Conservation (phyloP, 225 moss, liverwort and hornwort species). For the Polytrichum formosum region DNA sequence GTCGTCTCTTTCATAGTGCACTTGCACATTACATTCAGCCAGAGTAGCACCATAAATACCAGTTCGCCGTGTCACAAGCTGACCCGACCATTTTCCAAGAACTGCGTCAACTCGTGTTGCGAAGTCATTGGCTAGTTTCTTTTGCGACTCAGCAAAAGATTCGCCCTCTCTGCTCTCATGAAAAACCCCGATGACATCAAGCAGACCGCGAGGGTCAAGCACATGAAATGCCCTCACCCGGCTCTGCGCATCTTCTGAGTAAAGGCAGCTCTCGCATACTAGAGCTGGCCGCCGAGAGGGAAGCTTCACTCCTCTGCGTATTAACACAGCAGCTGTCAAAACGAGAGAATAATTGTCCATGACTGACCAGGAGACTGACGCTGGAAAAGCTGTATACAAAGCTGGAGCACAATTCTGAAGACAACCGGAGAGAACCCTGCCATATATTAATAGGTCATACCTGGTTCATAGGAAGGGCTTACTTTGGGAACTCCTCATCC, state of each 20-base stretch:
- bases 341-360: not conserved
- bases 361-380: not conserved
- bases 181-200: slow-evolving; percentile 85
- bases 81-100: slow-evolving; percentile 82
- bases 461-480: slow-evolving; percentile 76
- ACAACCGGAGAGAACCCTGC: not conserved
- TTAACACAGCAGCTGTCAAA: not conserved
- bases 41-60: slow-evolving; percentile 82
- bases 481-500: slow-evolving; percentile 90
- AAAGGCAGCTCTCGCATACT: slow-evolving; percentile 91
- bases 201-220: slow-evolving; percentile 84
- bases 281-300: slow-evolving; percentile 91
- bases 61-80: slow-evolving; percentile 68
- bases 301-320: slow-evolving; percentile 83
- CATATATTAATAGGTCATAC: slow-evolving; percentile 36
- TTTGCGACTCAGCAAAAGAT: slow-evolving; percentile 39
- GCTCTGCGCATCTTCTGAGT: slow-evolving; percentile 58
- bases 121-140: slow-evolving; percentile 31
- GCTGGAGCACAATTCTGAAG: too few relatives aligned
- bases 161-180: slow-evolving; percentile 65
- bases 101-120: slow-evolving; percentile 49
- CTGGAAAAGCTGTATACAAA: not conserved
- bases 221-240: slow-evolving; percentile 85
- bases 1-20: slow-evolving; percentile 54
- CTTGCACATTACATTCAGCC: slow-evolving; percentile 51